Conservation (phyloP, 2,329 filamentous ascomycete species). For the Tolypocladium paradoxum region DNA sequence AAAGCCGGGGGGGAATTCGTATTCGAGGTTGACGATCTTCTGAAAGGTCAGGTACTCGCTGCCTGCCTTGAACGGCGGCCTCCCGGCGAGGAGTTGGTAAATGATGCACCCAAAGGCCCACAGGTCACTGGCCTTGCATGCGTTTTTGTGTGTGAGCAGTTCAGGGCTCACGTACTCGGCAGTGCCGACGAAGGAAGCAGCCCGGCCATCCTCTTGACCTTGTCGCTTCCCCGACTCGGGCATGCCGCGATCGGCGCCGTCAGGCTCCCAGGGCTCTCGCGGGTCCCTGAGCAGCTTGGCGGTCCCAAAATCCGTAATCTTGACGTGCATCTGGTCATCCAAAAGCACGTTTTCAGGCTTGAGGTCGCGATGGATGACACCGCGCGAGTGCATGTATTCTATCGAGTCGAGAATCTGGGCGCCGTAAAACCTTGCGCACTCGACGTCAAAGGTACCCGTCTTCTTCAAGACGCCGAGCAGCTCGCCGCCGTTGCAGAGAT, state of each 20-base stretch:
- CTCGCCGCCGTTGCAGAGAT: conserved; percentile 86
- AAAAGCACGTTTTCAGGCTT: conserved; percentile 96
- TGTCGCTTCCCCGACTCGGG: conserved; percentile 24
- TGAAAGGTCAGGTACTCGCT: conserved; percentile 98
- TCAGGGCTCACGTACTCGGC: conserved; percentile 98
- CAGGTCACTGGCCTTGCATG: conserved; percentile 92
- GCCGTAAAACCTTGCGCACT: conserved; percentile 88
- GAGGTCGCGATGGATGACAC: conserved; percentile 90
- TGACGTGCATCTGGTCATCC: conserved; percentile 93
- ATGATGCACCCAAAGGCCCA: conserved; percentile 99
- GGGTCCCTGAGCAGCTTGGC: conserved; percentile 67
- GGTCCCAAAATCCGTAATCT: conserved; percentile 97
- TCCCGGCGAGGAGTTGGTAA: conserved; percentile 89
- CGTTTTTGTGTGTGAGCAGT: conserved; percentile 90
- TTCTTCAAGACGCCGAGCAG: conserved; percentile 88
- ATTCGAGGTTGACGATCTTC: conserved; percentile 91
- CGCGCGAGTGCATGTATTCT: conserved; percentile 94
- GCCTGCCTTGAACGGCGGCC: conserved; percentile 89
- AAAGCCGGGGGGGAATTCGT: conserved; percentile 84
- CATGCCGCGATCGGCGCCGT: conserved; percentile 26
- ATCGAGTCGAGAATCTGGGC: conserved; percentile 95
- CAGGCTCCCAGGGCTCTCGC: conserved; percentile 29
- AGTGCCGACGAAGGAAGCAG: conserved; percentile 92
- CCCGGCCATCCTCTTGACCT: conserved; percentile 55
- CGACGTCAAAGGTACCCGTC: conserved; percentile 86